Base-by-base conservation (phyloP, 768 basidiomycete genomes). In the Arthromyces matolae region DNA sequence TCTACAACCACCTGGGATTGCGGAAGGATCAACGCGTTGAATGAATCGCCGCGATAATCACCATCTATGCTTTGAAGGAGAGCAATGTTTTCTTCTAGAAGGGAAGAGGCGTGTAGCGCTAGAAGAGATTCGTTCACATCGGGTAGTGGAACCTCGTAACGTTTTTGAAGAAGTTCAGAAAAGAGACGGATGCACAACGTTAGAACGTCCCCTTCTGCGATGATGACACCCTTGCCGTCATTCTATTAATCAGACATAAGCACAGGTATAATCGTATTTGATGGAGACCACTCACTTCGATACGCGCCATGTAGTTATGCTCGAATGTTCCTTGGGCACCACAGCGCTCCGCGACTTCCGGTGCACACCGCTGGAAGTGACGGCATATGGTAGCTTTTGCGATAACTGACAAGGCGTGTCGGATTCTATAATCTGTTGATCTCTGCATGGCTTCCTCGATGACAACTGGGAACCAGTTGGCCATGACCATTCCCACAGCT, bases 281-380 rank as follows among this genome's bases (percentile, higher is more conserved):
- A 52, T 29, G 37, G 29, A 45, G 36, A 28, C 29, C 19, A 50
- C 56, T 55, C 46, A 81, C 81, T 68, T 80, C 75, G 24, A 78
- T 71, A 35, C 68, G 68, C 4, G 76, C 73, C 68, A 84, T 75
- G 54, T 79, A 77, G 55, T 84, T 85, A 45, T 78, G 75, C 42
- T 79, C 81, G 46, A 83, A 83, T 0, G 79, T 75, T 2, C 83
- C 82, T 61, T 84, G 82, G 2, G 80, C 83, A 39, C 83, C 83
- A 47, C 79, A 83, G 9, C 83, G 71, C 51, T 86, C 83, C 5
- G 79, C 70, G n/a, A 84, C 67, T 46, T 77, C 76, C 8, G 73
- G 63, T 7, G 72, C 65, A 50, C 72, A 76, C 14, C 75, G 66
- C 52, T 79, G 77, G 53, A 76, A 73, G 47, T 81, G 80, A 5